phyloP scores from a whole-genome alignment of 2,329 filamentous ascomycete genomes.

The Ustilaginoidea virens region DNA sequence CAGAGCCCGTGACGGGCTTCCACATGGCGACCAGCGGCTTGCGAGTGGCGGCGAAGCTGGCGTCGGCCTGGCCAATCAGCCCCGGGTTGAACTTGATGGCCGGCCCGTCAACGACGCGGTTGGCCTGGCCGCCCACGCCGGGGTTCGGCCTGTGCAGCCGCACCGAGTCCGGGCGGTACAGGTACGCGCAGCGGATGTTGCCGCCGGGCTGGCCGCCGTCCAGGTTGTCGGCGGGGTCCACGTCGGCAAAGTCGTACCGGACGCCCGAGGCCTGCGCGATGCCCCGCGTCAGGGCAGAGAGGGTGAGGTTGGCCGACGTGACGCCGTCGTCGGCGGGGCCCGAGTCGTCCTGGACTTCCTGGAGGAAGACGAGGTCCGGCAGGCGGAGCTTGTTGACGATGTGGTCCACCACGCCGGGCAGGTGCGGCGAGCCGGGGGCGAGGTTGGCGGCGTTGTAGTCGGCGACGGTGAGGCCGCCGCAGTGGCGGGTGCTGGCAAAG shows the following conservation, averaged over 20 bases:
- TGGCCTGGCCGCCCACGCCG: slow-evolving; percentile 37
- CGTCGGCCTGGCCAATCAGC: slow-evolving; percentile 45
- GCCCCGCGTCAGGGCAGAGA: slow-evolving; percentile 36
- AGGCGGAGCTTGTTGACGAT: slow-evolving; percentile 47
- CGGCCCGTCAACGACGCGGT: slow-evolving; percentile 36
- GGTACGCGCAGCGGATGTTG: slow-evolving; percentile 56
- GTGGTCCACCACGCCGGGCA: slow-evolving; percentile 44
- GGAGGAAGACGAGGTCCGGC: slow-evolving; percentile 52
- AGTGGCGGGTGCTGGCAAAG: slow-evolving; percentile 38
- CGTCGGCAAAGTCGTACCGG: slow-evolving; percentile 43
- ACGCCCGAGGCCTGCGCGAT: slow-evolving; percentile 34
- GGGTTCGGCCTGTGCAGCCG: slow-evolving; percentile 43
- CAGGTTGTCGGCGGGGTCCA: slow-evolving; percentile 41
- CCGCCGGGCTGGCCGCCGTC: slow-evolving; percentile 55
- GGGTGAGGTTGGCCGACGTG: slow-evolving; percentile 39
- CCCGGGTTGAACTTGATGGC: slow-evolving; percentile 54
- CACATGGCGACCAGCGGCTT: slow-evolving; percentile 55
- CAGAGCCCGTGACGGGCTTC: slow-evolving; percentile 36
- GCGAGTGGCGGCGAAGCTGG: slow-evolving; percentile 43
- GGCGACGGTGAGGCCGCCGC: slow-evolving; percentile 46
- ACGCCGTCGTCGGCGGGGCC: slow-evolving; percentile 45
- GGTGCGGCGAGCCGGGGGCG: slow-evolving; percentile 35
- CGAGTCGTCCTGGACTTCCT: slow-evolving; percentile 55
- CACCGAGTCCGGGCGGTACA: slow-evolving; percentile 47
- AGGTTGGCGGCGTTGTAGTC: slow-evolving; percentile 61